Evolutionary conservation across 768 basidiomycete species (phyloP).

Genomic region (Botryobasidium botryosum): DNA sequence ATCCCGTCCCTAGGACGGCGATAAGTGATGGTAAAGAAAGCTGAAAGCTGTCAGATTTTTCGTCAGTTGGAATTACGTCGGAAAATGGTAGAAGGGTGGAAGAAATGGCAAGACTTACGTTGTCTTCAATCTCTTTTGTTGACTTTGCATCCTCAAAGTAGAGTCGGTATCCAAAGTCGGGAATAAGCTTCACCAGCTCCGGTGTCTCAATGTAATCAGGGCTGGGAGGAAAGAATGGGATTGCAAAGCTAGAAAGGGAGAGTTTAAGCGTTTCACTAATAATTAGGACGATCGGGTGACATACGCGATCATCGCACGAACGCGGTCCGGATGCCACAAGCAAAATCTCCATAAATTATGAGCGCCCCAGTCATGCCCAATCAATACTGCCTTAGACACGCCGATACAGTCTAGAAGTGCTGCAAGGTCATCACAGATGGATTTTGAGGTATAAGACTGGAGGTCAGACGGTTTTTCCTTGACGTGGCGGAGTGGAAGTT

Average conservation of each 20-base stretch:
- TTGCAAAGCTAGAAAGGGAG: too few species aligned
- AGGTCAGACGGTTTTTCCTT: slow-evolving; percentile 43
- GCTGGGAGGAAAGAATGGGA: slow-evolving; percentile 48
- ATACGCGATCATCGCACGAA: slow-evolving; percentile 41
- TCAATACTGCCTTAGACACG: slow-evolving; percentile 29
- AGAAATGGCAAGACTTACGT: slow-evolving; percentile 36
- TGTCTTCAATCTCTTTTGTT: slow-evolving; percentile 36
- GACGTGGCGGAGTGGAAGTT: too few species aligned
- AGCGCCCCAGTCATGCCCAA: slow-evolving; percentile 76
- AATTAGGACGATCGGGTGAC: too few species aligned
- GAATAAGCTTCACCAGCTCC: slow-evolving; percentile 32
- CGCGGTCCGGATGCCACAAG: slow-evolving; percentile 50
- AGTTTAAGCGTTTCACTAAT: too few species aligned
- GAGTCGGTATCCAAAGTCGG: slow-evolving; percentile 49
- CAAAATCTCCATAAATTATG: slow-evolving; percentile 47
- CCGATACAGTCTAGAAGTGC: slow-evolving; percentile 58
- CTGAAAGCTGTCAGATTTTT: not conserved
- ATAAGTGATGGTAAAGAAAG: slow-evolving; percentile 4
- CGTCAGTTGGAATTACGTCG: not conserved
- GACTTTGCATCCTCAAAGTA: slow-evolving; percentile 41
- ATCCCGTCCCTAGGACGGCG: not conserved
- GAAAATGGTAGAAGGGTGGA: too few species aligned
- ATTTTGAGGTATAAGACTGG: slow-evolving; percentile 41
- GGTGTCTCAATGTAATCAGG: slow-evolving; percentile 31
- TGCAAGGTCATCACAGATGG: slow-evolving; percentile 41